These are phyloP conservation scores for Yamadazyma siamensis DNA, from an alignment of 1,139 yeast genomes.

Conservation along the genomic window DNA sequence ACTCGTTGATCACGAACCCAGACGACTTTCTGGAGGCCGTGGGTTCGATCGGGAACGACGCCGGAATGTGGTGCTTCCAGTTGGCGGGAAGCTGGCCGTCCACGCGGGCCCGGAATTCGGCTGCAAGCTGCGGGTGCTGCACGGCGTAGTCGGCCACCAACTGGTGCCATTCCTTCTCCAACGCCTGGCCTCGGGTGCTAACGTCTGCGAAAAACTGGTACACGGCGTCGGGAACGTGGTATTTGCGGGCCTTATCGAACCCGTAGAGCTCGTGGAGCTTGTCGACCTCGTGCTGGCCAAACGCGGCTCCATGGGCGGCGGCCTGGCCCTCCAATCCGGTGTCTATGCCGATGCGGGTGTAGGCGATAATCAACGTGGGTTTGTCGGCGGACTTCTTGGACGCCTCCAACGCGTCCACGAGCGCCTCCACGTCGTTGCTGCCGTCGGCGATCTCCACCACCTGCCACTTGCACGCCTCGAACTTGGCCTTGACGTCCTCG, in stretches of 20 bases:
- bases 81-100: slow-evolving; percentile 19
- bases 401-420: slow-evolving; percentile 20
- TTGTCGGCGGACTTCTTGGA: slow-evolving; percentile 18
- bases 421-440: slow-evolving; percentile 18
- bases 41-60: slow-evolving; percentile 13
- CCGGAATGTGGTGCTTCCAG: slow-evolving; percentile 19
- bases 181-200: slow-evolving; percentile 14
- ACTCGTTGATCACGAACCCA: slow-evolving; percentile 18
- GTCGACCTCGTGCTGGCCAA: slow-evolving; percentile 21
- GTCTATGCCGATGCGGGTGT: slow-evolving; percentile 28
- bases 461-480: slow-evolving; percentile 27
- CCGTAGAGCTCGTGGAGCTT: slow-evolving; percentile 17
- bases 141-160: slow-evolving; percentile 13
- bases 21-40: slow-evolving; percentile 23
- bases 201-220: slow-evolving; percentile 19
- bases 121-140: slow-evolving; percentile 18
- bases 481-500: slow-evolving; percentile 26
- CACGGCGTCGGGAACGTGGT: slow-evolving; percentile 17
- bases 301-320: slow-evolving; percentile 26
- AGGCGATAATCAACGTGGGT: slow-evolving; percentile 29
- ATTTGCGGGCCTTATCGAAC: slow-evolving; percentile 14
- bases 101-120: slow-evolving; percentile 18
- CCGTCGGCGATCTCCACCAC: slow-evolving; percentile 24
- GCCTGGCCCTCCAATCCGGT: slow-evolving; percentile 22
- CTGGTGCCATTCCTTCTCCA: slow-evolving; percentile 15